Percentiles rank a stretch among this genome's conserved stretches.
These are phyloP conservation scores for Mycosphaerella sp. DNA, from an alignment of 2,329 filamentous ascomycete species.

Conservation along the genomic window DNA sequence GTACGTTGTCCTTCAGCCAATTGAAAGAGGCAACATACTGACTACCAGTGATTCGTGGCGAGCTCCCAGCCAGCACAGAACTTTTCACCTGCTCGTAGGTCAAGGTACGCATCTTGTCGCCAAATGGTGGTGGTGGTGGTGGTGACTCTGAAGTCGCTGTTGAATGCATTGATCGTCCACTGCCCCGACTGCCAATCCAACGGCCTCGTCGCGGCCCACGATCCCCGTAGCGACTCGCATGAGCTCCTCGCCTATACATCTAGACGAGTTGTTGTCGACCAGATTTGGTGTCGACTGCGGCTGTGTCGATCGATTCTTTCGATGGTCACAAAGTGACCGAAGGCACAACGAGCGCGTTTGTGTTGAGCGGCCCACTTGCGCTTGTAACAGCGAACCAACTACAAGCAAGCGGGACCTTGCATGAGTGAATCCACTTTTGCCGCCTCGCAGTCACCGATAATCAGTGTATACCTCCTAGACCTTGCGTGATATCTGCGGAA, in stretches of 20 bases:
- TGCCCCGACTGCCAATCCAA: neutral
- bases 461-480: too few species aligned
- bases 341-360: too few species aligned
- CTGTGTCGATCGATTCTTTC: too few species aligned
- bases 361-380: too few species aligned
- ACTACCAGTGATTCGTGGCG: conserved; percentile 11
- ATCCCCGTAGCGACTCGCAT: neutral
- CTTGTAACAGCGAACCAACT: too few species aligned
- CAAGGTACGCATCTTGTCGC: neutral
- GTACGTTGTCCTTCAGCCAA: conserved; percentile 38
- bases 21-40: conserved; percentile 49
- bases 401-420: too few species aligned
- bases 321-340: too few species aligned
- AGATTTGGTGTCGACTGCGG: too few species aligned
- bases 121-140: neutral
- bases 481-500: too few species aligned
- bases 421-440: too few species aligned
- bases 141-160: neutral
- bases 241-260: neutral
- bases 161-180: neutral
- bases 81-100: neutral
- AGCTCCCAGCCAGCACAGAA: neutral
- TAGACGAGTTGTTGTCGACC: too few species aligned
- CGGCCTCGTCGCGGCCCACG: neutral
- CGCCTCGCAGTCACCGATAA: too few species aligned